Conservation (phyloP, 2,329 filamentous ascomycete genomes). For the Sporothrix schenckii region DNA sequence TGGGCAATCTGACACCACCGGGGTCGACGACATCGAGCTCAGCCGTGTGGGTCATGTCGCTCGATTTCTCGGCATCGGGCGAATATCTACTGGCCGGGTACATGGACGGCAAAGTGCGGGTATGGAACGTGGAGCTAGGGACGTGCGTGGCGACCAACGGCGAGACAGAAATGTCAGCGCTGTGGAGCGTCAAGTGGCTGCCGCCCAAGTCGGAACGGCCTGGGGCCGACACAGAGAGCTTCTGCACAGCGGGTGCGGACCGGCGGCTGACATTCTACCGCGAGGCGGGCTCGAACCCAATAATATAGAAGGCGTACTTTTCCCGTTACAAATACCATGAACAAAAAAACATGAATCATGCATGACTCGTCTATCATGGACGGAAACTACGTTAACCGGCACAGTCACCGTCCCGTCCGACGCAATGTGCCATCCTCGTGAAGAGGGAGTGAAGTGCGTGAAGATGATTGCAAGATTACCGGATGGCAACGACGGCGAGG, state of each 20-base stretch:
- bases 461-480: neutral
- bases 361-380: neutral
- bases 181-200: constrained; percentile 86
- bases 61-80: constrained; percentile 92
- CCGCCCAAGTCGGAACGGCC: constrained; percentile 63
- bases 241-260: constrained; percentile 78
- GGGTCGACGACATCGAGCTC: constrained; percentile 58
- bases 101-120: constrained; percentile 92
- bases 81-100: constrained; percentile 87
- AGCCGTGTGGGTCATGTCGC: constrained; percentile 85
- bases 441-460: neutral
- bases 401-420: neutral
- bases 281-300: constrained; percentile 58
- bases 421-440: neutral
- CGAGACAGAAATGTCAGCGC: constrained; percentile 77
- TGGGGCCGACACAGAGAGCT: constrained; percentile 57
- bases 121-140: constrained; percentile 86
- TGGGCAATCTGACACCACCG: constrained; percentile 68
- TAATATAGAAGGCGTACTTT: constrained; percentile 24
- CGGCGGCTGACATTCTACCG: constrained; percentile 79
- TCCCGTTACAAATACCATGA: neutral
- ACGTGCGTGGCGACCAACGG: constrained; percentile 90
- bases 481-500: neutral
- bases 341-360: neutral
- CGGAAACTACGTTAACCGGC: neutral